Percentiles rank a stretch among this genome's conserved stretches.
Evolutionary conservation across 805 yeast genomes (phyloP).

Genomic region (Teunomyces cretensis): DNA sequence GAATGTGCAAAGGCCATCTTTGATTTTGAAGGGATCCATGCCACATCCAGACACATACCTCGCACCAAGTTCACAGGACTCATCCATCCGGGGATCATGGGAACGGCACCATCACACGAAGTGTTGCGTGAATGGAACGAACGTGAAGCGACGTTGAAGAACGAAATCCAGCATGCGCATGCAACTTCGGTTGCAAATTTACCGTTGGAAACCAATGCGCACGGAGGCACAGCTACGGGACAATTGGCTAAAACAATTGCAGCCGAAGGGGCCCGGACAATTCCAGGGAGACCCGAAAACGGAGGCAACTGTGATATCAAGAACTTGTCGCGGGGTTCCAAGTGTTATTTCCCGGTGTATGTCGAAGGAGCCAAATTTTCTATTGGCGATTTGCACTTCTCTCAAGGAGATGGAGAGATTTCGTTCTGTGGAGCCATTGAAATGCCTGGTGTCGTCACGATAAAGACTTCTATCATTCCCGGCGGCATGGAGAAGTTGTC

Average conservation of each 20-base stretch:
- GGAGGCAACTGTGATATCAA: conserved; percentile 58
- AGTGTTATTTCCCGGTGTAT: conserved; percentile 47
- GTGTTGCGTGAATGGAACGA: conserved; percentile 45
- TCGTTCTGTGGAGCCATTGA: conserved; percentile 57
- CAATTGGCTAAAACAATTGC: conserved; percentile 29
- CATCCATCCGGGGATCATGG: conserved; percentile 53
- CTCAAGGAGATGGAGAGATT: conserved; percentile 56
- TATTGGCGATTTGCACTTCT: conserved; percentile 51
- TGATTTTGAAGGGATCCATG: conserved; percentile 52
- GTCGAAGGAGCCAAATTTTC: conserved; percentile 48
- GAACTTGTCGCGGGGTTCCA: conserved; percentile 49
- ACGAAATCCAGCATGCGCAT: conserved; percentile 28
- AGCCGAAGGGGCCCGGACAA: conserved; percentile 50
- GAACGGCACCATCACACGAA: conserved; percentile 49
- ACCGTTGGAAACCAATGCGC: conserved; percentile 37
- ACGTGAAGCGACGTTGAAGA: conserved; percentile 40
- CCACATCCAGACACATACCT: conserved; percentile 51
- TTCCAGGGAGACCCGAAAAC: conserved; percentile 53
- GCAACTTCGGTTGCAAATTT: conserved; percentile 42
- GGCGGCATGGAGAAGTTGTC: conserved; percentile 40
- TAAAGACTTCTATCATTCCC: conserved; percentile 41
- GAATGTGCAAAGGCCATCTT: conserved; percentile 52
- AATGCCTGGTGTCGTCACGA: conserved; percentile 49
- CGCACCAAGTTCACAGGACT: conserved; percentile 50
- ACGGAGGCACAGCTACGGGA: conserved; percentile 38